These are phyloP conservation scores for Solanum peruvianum DNA, from an alignment of 257 asterid species.

Conservation along the genomic window DNA sequence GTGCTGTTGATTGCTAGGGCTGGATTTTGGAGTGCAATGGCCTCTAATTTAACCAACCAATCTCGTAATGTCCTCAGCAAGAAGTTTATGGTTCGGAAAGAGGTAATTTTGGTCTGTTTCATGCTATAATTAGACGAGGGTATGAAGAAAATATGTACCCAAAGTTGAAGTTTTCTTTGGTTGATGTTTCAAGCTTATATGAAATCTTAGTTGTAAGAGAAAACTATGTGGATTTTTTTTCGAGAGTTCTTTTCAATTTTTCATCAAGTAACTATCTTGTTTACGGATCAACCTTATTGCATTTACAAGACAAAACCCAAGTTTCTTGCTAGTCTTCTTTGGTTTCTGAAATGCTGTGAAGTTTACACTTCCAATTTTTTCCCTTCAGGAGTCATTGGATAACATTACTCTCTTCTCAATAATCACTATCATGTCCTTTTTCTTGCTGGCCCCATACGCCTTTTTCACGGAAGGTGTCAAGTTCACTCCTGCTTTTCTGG, in stretches of 20 bases:
- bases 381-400: constrained; percentile 38
- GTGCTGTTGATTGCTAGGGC: constrained; percentile 33
- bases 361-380: neutral
- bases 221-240: neutral
- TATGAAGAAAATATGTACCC: neutral
- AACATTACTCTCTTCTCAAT: constrained; percentile 42
- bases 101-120: constrained; percentile 31
- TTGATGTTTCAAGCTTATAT: neutral
- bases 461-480: constrained; percentile 39
- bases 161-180: neutral
- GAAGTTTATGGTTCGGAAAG: constrained; percentile 83
- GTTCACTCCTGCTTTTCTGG: constrained; percentile 61
- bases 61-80: constrained; percentile 97
- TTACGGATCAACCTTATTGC: neutral
- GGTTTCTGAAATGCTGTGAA: constrained; percentile 2
- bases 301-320: neutral
- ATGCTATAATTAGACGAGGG: neutral
- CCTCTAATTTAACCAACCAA: constrained; percentile 91
- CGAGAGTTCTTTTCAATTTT: neutral
- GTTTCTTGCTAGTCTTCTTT: neutral
- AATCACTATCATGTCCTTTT: constrained; percentile 41
- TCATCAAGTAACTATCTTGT: neutral
- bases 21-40: constrained; percentile 99
- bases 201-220: neutral
- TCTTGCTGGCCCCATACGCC: constrained; percentile 37